These are phyloP conservation scores for Tetramitus jugosus DNA, from an alignment of 208 protist species.

Conservation along the genomic window DNA sequence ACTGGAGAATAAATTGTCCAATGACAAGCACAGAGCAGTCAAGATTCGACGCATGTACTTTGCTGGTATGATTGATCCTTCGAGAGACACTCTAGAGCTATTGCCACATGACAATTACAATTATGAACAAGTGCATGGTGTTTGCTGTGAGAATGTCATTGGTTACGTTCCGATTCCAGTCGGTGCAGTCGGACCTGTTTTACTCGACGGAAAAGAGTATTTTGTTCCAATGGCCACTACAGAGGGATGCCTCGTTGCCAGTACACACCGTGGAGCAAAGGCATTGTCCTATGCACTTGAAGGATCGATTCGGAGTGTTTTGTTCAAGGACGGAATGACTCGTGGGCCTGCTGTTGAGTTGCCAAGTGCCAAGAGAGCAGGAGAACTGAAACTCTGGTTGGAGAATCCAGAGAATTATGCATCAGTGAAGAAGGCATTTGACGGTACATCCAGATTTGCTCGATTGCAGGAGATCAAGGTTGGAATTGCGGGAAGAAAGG, in stretches of 20 bases:
- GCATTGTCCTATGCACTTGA: conserved; percentile 73
- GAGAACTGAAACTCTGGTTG: conserved; percentile 72
- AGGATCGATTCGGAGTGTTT: conserved; percentile 67
- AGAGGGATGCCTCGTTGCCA: conserved; percentile 90
- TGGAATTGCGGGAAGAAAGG: conserved; percentile 68
- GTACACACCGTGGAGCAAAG: conserved; percentile 83
- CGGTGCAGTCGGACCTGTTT: conserved; percentile 81
- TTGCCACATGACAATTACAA: not conserved
- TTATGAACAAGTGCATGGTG: conserved; percentile 10
- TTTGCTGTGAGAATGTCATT: conserved; percentile 13
- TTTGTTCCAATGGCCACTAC: conserved; percentile 93
- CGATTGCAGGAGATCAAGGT: conserved; percentile 73
- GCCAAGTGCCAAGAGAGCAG: conserved; percentile 57
- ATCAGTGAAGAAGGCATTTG: conserved; percentile 68
- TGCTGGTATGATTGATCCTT: not conserved
- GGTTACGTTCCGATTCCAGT: conserved; percentile 91
- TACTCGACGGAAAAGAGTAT: conserved; percentile 75
- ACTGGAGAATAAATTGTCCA: not conserved
- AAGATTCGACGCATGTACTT: conserved; percentile 9
- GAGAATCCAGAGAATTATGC: conserved; percentile 74
- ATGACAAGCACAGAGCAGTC: not conserved
- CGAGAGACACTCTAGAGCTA: not conserved
- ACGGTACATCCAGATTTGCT: conserved; percentile 83
- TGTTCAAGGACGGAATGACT: conserved; percentile 91
- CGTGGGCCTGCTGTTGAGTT: conserved; percentile 85